Evolutionary conservation across 495 filamentous ascomycete genomes (phyloP).

Genomic region (Tuber magnatum): DNA sequence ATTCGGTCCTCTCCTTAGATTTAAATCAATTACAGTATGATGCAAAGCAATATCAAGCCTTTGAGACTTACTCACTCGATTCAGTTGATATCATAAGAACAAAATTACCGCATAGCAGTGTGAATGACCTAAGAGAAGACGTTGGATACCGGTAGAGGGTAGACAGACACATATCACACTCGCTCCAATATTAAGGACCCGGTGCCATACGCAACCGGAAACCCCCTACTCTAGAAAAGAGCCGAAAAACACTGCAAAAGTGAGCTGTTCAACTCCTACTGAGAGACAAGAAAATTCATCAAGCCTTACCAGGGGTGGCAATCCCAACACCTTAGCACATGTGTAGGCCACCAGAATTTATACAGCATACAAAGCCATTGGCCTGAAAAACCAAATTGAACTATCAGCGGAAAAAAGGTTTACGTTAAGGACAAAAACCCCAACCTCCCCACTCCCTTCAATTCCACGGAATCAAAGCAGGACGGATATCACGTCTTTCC

Average conservation of each 20-base stretch:
- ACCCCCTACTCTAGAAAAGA: neutral
- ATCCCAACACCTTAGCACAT: neutral
- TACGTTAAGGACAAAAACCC: neutral
- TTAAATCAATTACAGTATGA: neutral
- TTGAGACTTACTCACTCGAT: neutral
- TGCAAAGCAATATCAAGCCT: neutral
- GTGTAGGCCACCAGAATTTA: rapidly evolving
- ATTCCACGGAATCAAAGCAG: neutral
- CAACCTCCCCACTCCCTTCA: neutral
- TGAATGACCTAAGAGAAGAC: no score
- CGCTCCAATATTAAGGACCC: neutral
- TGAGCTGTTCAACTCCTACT: neutral
- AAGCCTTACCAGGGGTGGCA: neutral
- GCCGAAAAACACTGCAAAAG: neutral
- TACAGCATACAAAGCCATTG: neutral
- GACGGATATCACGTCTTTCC: neutral
- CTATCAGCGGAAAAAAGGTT: neutral
- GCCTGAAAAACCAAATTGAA: neutral
- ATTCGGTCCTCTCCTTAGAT: neutral
- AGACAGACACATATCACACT: neutral
- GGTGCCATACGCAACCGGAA: neutral
- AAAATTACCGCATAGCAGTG: no score
- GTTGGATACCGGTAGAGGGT: neutral
- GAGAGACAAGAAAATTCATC: neutral
- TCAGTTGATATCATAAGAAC: no score